Evolutionary conservation across 345 rosid species (phyloP).

Genomic region (Laguncularia racemosa): DNA sequence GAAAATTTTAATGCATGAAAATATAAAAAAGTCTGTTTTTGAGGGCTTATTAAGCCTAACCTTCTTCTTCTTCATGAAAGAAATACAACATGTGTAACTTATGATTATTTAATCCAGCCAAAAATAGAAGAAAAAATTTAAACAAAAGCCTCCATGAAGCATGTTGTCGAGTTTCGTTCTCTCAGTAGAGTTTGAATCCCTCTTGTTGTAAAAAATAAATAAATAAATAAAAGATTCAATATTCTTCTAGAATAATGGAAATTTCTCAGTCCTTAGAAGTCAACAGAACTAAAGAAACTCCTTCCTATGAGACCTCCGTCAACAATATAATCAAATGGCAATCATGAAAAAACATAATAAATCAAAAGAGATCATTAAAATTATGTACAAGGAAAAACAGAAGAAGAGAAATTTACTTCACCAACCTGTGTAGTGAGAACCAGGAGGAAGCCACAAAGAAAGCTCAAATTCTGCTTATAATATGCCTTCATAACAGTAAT

Average conservation of each 20-base stretch:
- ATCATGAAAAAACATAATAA: background rate
- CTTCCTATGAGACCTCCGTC: background rate
- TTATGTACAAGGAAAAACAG: background rate
- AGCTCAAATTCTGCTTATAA: slow-evolving; percentile 72
- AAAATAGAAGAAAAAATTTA: too few relatives aligned
- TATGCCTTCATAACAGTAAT: slow-evolving; percentile 96
- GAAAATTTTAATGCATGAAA: too few relatives aligned
- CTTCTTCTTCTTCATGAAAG: background rate
- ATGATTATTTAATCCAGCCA: too few relatives aligned
- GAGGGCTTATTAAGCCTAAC: background rate
- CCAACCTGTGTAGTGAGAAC: slow-evolving; percentile 87
- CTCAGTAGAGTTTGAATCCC: too few relatives aligned
- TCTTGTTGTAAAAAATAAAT: too few relatives aligned
- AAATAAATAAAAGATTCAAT: too few relatives aligned
- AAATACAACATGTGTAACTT: background rate
- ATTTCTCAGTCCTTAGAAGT: background rate
- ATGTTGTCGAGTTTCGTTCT: too few relatives aligned
- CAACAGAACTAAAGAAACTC: too few relatives aligned
- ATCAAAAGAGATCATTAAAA: background rate
- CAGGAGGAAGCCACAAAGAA: slow-evolving; percentile 66
- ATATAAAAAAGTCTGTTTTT: too few relatives aligned
- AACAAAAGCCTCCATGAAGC: too few relatives aligned
- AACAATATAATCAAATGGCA: background rate
- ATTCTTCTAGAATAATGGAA: background rate
- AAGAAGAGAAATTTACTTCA: background rate